Conservation (phyloP, 164 flowering plant genomes). For the Magnolia changhungtana region DNA sequence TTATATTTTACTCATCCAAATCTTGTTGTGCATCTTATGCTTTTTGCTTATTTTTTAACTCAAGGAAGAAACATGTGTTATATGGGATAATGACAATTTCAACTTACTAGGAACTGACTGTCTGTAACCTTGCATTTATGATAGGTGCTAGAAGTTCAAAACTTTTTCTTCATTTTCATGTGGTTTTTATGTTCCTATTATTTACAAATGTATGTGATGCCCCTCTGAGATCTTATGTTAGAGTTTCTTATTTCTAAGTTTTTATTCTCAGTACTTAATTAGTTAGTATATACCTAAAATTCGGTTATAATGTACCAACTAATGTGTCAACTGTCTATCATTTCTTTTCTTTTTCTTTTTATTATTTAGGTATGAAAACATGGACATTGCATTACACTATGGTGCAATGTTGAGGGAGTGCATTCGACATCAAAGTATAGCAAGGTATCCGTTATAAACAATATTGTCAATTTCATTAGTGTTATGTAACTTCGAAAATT, state of each 20-base stretch:
- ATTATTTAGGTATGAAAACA: constrained; percentile 59
- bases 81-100: background rate
- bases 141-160: background rate
- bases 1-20: background rate
- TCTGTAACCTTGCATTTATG: background rate
- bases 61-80: background rate
- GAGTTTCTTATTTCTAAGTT: background rate
- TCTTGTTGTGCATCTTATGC: background rate
- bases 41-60: no score
- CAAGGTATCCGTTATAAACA: constrained; percentile 27
- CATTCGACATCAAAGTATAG: constrained; percentile 92
- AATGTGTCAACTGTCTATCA: background rate
- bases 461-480: background rate
- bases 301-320: background rate
- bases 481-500: background rate
- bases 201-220: background rate
- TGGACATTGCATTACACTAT: constrained; percentile 84
- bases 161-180: background rate
- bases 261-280: background rate
- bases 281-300: no score
- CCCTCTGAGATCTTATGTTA: background rate
- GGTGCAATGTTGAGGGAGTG: constrained; percentile 98
- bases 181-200: background rate
- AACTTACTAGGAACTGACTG: background rate
- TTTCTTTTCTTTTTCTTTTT: constrained; percentile 7